Conservation (phyloP, 306 rosid genomes). For the Arachis hypogaea region DNA sequence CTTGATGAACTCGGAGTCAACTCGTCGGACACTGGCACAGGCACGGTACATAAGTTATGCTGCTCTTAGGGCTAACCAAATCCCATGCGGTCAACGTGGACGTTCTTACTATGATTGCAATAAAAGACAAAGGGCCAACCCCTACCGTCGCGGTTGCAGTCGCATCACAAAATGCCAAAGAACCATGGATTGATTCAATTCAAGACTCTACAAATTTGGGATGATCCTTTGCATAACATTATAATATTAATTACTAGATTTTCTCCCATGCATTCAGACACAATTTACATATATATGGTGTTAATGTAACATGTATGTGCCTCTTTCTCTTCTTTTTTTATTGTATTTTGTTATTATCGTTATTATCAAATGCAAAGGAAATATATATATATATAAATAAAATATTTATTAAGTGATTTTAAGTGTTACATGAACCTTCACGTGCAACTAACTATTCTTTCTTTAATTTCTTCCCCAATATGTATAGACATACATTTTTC, state of each 20-base stretch:
- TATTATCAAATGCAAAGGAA: background rate
- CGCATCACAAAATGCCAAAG: slow-evolving; percentile 58
- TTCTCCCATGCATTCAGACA: background rate
- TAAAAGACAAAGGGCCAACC: slow-evolving; percentile 41
- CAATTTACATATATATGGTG: background rate
- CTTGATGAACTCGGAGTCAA: slow-evolving; percentile 42
- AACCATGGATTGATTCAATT: background rate
- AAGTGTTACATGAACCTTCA: background rate
- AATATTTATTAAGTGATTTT: background rate
- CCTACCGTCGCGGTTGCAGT: slow-evolving; percentile 54
- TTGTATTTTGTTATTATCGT: background rate
- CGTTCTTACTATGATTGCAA: slow-evolving; percentile 54
- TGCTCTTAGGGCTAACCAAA: slow-evolving; percentile 36
- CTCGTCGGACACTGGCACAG: slow-evolving; percentile 9
- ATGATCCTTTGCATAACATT: background rate
- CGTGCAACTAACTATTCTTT: no score
- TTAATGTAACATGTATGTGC: background rate
- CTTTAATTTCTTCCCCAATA: no score
- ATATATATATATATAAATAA: background rate
- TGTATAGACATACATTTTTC: no score
- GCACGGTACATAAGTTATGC: slow-evolving; percentile 42
- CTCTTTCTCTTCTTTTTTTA: background rate
- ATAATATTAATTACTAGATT: background rate
- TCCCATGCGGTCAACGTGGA: slow-evolving; percentile 54
- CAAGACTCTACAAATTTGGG: background rate